Percentiles rank a stretch among this genome's conserved stretches.
Evolutionary conservation across 2,329 filamentous ascomycete species (phyloP).

Genomic region (Clonostachys solani): DNA sequence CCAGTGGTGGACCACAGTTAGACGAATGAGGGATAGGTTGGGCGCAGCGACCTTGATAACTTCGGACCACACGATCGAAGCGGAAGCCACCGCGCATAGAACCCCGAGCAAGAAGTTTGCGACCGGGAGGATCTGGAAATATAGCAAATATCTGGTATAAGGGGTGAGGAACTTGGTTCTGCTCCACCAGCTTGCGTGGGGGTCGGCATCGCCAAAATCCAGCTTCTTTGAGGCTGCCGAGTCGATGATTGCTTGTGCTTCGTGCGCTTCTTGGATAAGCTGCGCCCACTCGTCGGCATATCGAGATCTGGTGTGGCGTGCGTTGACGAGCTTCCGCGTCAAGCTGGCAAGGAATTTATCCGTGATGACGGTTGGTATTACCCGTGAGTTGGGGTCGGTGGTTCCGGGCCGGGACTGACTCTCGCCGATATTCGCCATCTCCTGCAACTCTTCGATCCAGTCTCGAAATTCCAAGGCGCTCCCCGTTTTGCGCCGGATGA

Average conservation of each 20-base stretch:
- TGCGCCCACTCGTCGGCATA: constrained; percentile 85
- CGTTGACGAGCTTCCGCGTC: constrained; percentile 75
- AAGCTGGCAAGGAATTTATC: constrained; percentile 90
- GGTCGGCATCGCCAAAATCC: constrained; percentile 61
- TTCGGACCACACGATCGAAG: constrained; percentile 90
- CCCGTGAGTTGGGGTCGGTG: constrained; percentile 19
- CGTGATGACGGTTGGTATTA: constrained; percentile 78
- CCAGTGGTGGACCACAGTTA: constrained; percentile 72
- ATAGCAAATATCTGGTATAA: constrained; percentile 73
- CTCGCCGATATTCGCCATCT: constrained; percentile 69
- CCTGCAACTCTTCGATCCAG: constrained; percentile 93
- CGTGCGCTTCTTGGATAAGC: constrained; percentile 68
- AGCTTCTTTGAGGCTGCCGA: constrained; percentile 77
- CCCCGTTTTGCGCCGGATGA: constrained; percentile 77
- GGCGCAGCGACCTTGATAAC: constrained; percentile 79
- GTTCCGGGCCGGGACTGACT: constrained; percentile 38
- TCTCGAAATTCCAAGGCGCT: constrained; percentile 74
- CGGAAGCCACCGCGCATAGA: constrained; percentile 69
- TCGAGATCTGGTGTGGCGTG: constrained; percentile 76
- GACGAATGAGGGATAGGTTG: constrained; percentile 64
- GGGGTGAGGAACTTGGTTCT: constrained; percentile 66
- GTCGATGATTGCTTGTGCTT: constrained; percentile 79
- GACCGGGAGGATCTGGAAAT: constrained; percentile 70
- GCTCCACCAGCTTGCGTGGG: constrained; percentile 49
- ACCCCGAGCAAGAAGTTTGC: constrained; percentile 60